Evolutionary conservation across 257 asterid genomes (phyloP), one percentile per base, ranked within the genome.

Genomic region (Fraxinus excelsior): DNA sequence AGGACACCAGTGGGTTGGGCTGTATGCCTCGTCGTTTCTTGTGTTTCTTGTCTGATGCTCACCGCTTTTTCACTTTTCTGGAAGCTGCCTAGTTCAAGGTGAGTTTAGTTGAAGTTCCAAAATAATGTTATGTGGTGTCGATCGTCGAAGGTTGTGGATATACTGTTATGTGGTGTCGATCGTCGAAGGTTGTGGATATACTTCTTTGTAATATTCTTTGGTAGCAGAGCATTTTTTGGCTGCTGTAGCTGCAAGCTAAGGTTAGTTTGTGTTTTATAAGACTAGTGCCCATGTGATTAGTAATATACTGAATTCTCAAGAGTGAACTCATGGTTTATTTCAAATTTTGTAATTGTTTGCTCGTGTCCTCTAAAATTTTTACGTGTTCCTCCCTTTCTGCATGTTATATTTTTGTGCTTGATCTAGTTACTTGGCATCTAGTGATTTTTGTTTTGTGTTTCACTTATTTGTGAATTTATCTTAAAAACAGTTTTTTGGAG

Each of bases 121-220:
- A 87, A 80, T 72, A 75, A 83, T 80, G 72, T 70, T 83, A 77
- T 70, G 77, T 70, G 80, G 78, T 85, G 83, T 79, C 78, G 84
- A 77, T 67, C 84, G 83, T 79, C 72, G 38, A 83, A 66, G 82
- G 85, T 86, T 91, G 92, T 88, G 86, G 90, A 91, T 91, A 88
- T 85, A 49, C 82, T 76, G 72, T 70, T 83, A 77, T 70, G 77
- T 70, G 80, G 78, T 85, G 83, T 79, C 78, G 84, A 77, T 67
- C 84, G 83, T 79, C 72, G 38, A 83, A 66, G 82, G 85, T 86
- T 91, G 92, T 88, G 86, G 90, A 91, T 91, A 88, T 85, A 49
- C 82, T 76, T 60, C 42, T 58, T 84, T 94, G 97, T 89, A 92
- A 87, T 89, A 92, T 89, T 91, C 96, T 87, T 92, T 92, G 78